Base-by-base conservation (phyloP, 768 basidiomycete species). In the Sporobolomyces pararoseus region DNA sequence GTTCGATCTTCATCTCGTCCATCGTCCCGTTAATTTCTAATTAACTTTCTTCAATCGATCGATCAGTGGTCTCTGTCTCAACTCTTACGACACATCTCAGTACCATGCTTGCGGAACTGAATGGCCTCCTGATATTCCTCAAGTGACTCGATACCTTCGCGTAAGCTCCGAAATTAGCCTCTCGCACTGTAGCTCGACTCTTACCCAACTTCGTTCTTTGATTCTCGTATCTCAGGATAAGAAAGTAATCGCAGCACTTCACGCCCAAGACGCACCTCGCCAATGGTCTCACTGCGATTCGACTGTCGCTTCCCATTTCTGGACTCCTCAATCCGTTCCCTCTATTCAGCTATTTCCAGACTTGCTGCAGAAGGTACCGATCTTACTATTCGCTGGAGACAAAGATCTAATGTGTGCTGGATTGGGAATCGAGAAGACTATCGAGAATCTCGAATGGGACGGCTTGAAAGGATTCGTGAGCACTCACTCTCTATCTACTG, bases 401-500 rank as follows among this genome's bases (percentile, higher is more conserved):
- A 88, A 96, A 79, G 96, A 98, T 79, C 82, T 93, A 47, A 96
- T 99, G 74, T 98, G 96, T 82, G 97, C 97, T 78, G 89, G 95
- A 77, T 82, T 93, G 54, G 96, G 96, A 5, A 82, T 91, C 68
- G 94, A 98, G 80, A 84, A 83, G 66, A 86, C 89, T 84, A 89
- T 97, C 54, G 86, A 88, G 73, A 81, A 83, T n/a, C 81, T 99
- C 83, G 83, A 84, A 7, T 99, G 95, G 94, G 88, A 86, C 65
- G 93, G 93, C 2, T 86, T 79, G 37, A 88, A 82, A 13, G 95
- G 96, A 2, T 84, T 96, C 39, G 89, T 89, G 59, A 47, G 72
- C 61, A 7, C 14, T 29, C 21, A 31, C 17, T 3, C 16, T n/a
- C 34, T n/a, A 14, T 39, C 50, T 32, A 14, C 14, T 32, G 9